A percentile compares a stretch with the other conserved stretches of the same genome.
Evolutionary conservation across 2,329 filamentous ascomycete genomes (phyloP).

Genomic region (Ophiobolus disseminans): DNA sequence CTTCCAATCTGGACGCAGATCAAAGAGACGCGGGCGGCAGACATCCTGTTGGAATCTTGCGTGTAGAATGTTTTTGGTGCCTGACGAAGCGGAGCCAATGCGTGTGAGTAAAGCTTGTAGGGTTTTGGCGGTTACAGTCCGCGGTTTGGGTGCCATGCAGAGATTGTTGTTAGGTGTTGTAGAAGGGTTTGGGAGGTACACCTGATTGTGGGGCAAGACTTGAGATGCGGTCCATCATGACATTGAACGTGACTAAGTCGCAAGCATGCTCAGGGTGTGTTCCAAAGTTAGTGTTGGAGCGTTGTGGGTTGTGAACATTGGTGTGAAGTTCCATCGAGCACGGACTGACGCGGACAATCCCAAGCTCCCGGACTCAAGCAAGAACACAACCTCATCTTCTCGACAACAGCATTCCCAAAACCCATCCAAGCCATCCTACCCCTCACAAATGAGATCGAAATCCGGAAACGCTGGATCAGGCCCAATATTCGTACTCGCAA

Average conservation of each 20-base stretch:
- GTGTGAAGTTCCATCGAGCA: no score
- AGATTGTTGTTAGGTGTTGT: not conserved
- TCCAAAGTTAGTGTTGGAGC: no score
- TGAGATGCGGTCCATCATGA: no score
- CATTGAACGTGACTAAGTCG: no score
- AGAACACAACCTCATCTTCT: not conserved
- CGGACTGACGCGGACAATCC: no score
- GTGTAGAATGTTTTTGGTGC: constrained; percentile 65
- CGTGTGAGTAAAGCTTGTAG: constrained; percentile 66
- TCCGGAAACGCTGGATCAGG: constrained; percentile 48
- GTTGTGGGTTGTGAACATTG: no score
- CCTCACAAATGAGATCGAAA: constrained; percentile 48
- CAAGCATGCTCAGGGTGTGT: no score
- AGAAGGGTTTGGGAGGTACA: not conserved
- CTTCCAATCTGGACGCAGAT: constrained; percentile 2
- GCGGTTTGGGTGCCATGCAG: no score
- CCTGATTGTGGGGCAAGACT: not conserved
- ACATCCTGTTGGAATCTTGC: constrained; percentile 58
- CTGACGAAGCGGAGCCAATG: constrained; percentile 66
- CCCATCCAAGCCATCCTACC: constrained; percentile 4
- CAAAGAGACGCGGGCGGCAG: constrained; percentile 5
- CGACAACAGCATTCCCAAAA: not conserved
- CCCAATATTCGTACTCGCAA: constrained; percentile 44
- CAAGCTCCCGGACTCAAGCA: no score
- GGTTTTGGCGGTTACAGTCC: constrained; percentile 54